Base-by-base conservation (phyloP, 1,139 yeast genomes). In the Fermentozyma sake region DNA sequence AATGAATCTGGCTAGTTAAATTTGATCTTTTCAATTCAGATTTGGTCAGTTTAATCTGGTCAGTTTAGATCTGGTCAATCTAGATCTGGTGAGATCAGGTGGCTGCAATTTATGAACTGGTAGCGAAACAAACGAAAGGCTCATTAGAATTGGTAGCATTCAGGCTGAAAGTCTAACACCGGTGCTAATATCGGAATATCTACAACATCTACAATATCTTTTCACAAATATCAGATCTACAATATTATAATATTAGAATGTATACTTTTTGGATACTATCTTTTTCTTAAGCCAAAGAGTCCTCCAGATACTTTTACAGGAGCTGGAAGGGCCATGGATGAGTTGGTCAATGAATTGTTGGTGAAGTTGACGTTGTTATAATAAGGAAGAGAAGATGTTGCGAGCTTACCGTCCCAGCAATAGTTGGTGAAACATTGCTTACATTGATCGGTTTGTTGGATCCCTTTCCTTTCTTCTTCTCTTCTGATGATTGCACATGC, bases 401-500 rank as follows among this genome's bases (percentile, higher is more conserved):
- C 33, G 9, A 20, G 21, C 6, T 23, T 20, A 13, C 91, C 93
- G 46, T 81, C 73, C 95, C 95, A 87, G 56, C 96, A 87, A 58
- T 86, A 86, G 22, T 65, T 64, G 21, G 62, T 52, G 51, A 86
- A 82, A 55, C 96, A 87, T 27, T 58, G 37, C 37, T 72, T 55
- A 65, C 96, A 87, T 48, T 81, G 87, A 2, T 71, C 77, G 5
- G 87, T 69, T 37, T 77, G 79, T 10, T 69, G 64, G 17, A 67
- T 51, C 16, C 81, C 79, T 28, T 68, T 58, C 44, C 94, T 71
- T 59, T 86, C 93, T 50, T 80, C 80, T 31, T 80, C 76, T 52
- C 96, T 76, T 55, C 85, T 81, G 33, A 87, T 67, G 30, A 87
- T 74, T 6, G 96, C 96, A 64, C 96, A 87, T 2, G 87, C 85